These are phyloP conservation scores for Candida insectorum DNA, from an alignment of 805 yeast species.

Conservation along the genomic window DNA sequence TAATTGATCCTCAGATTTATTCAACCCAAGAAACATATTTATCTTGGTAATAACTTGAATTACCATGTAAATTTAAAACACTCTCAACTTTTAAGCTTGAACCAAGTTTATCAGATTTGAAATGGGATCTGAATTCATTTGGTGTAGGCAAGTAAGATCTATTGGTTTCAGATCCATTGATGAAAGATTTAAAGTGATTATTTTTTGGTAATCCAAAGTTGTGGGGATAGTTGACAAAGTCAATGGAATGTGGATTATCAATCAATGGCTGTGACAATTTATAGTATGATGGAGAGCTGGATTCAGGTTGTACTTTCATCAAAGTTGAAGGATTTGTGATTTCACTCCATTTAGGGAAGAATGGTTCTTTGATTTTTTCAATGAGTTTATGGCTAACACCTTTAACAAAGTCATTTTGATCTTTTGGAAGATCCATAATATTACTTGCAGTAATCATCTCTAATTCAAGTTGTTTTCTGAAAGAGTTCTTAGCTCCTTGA, in stretches of 20 bases:
- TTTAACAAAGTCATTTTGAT: slow-evolving; percentile 57
- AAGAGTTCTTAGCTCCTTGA: slow-evolving; percentile 53
- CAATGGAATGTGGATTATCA: slow-evolving; percentile 35
- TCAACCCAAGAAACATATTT: slow-evolving; percentile 42
- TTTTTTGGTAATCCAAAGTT: slow-evolving; percentile 81
- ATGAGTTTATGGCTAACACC: slow-evolving; percentile 64
- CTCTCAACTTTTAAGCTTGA: slow-evolving; percentile 56
- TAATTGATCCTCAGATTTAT: slow-evolving; percentile 10
- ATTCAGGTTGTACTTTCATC: no score
- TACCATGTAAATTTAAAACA: slow-evolving; percentile 57
- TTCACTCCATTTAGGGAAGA: slow-evolving; percentile 22
- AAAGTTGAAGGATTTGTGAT: slow-evolving; percentile 17
- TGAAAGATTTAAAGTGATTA: slow-evolving; percentile 56
- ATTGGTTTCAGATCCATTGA: slow-evolving; percentile 66
- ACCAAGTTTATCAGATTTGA: slow-evolving; percentile 59
- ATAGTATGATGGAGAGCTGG: slow-evolving; percentile 18
- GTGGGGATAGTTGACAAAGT: slow-evolving; percentile 50
- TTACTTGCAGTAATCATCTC: slow-evolving; percentile 78
- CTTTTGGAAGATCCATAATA: slow-evolving; percentile 54
- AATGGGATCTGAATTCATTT: slow-evolving; percentile 63
- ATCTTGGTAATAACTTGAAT: slow-evolving; percentile 34
- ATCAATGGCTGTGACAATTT: slow-evolving; percentile 36
- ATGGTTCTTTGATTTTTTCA: slow-evolving; percentile 55
- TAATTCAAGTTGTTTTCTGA: slow-evolving; percentile 62
- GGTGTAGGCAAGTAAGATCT: slow-evolving; percentile 68